Conservation (phyloP, 495 filamentous ascomycete genomes). For the Neurospora discreta region DNA sequence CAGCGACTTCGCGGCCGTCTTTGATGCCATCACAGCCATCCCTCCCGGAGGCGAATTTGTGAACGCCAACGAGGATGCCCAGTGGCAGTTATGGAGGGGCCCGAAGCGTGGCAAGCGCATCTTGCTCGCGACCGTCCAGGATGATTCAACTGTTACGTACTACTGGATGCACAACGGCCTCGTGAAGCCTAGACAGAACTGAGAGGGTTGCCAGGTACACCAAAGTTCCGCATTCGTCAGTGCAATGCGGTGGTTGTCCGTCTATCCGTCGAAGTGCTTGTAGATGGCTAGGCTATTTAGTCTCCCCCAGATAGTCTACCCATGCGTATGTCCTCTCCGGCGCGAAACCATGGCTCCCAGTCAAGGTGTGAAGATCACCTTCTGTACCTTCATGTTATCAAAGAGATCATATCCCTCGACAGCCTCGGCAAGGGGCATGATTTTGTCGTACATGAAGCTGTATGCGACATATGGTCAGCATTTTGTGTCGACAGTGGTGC, state of each 20-base stretch:
- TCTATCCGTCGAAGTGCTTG: neutral
- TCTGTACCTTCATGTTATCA: constrained; percentile 86
- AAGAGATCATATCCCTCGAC: constrained; percentile 87
- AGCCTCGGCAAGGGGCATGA: constrained; percentile 78
- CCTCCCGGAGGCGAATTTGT: constrained; percentile 20
- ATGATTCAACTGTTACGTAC: constrained; percentile 89
- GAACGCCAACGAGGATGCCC: constrained; percentile 12
- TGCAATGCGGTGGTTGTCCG: neutral
- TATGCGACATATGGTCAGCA: constrained; percentile 9
- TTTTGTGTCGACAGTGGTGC: neutral
- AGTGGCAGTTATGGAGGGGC: constrained; percentile 26
- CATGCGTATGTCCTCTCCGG: neutral
- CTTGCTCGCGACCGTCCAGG: constrained; percentile 69
- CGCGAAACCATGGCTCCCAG: neutral
- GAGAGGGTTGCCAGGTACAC: constrained; percentile 5
- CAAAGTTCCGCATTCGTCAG: neutral
- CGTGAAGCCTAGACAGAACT: constrained; percentile 95
- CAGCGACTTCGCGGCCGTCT: constrained; percentile 61
- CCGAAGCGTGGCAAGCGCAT: constrained; percentile 54
- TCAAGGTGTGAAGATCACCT: constrained; percentile 53
- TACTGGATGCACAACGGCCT: constrained; percentile 93
- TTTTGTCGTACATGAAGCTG: constrained; percentile 88
- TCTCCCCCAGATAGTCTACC: neutral
- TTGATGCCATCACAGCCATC: constrained; percentile 56
- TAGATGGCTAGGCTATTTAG: neutral